phyloP scores from a whole-genome alignment of 345 rosid genomes.

The Noccaea bulbosa region DNA sequence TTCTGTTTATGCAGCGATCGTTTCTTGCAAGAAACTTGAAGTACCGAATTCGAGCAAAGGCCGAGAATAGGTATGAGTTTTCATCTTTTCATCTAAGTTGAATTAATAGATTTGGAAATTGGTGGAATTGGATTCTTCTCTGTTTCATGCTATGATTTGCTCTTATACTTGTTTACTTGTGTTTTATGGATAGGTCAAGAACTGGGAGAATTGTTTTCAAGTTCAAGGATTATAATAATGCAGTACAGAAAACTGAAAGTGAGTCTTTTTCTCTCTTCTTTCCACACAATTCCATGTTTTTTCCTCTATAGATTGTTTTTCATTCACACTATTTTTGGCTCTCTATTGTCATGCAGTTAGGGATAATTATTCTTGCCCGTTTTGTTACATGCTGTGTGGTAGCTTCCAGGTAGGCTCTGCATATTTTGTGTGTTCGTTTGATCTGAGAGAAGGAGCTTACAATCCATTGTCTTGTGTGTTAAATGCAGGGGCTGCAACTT shows the following conservation, averaged over 20 bases:
- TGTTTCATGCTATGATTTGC: not conserved
- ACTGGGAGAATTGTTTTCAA: slow-evolving; percentile 82
- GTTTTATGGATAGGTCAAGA: slow-evolving; percentile 59
- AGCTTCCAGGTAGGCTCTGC: slow-evolving; percentile 68
- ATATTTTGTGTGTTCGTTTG: not conserved
- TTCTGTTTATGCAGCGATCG: slow-evolving; percentile 59
- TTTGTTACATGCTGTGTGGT: slow-evolving; percentile 82
- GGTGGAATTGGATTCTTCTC: not conserved
- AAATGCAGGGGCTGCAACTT: slow-evolving; percentile 75
- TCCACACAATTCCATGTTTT: not conserved
- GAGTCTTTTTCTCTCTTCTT: slow-evolving; percentile 9
- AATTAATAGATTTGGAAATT: slow-evolving; percentile 21
- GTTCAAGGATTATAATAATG: slow-evolving; percentile 69
- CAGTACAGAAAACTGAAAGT: slow-evolving; percentile 89
- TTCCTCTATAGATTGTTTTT: slow-evolving; percentile 10
- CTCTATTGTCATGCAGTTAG: slow-evolving; percentile 65
- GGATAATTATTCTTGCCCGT: slow-evolving; percentile 91
- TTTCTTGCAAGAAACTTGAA: slow-evolving; percentile 75
- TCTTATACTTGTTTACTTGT: slow-evolving; percentile 7
- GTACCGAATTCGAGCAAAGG: slow-evolving; percentile 61
- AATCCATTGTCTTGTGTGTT: slow-evolving; percentile 34
- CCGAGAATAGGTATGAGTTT: slow-evolving; percentile 57
- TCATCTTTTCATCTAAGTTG: slow-evolving; percentile 1
- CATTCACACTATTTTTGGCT: not conserved
- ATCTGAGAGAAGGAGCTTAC: slow-evolving; percentile 17